Evolutionary conservation across 306 rosid genomes (phyloP), one percentile per base, ranked within the genome.

Genomic region (Heteromeles arbutifolia): DNA sequence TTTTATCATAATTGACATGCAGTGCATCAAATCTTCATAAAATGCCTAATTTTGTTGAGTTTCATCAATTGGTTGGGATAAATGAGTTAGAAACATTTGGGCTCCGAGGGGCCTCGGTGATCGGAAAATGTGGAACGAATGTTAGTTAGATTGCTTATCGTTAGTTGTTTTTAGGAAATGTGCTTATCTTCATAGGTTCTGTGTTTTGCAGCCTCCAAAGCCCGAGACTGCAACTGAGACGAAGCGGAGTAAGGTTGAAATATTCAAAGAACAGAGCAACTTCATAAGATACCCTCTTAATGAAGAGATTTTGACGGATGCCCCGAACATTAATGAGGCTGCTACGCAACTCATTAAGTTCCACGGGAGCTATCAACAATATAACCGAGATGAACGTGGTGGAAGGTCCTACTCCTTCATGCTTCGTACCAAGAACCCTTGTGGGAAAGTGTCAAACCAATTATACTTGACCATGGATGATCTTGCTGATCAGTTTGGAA

Each of bases 381-480:
- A 96, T 72, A 87, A 92, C 48, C 83, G 99, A 72, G 99, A 96
- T 3, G 99, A 92, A 56, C 92, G 99, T 21, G 97, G 98, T 29
- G 74, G 86, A 59, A 89, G 87, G 79, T 85, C 87, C 44, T 92
- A 96, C 82, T 92, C 99, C 0, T 96, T 96, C 41, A 96, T 96
- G 99, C 91, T 96, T 67, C 97, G 99, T 12, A 96, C 99, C 4
- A 96, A 96, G 84, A 96, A 92, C 75, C 98, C 99, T 10, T 89
- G 93, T 50, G 99, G 99, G 37, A 92, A 92, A 85, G 99, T 96
- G 70, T 76, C 99, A 4, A 96, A 92, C 71, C 80, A 78, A 41
- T 93, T 96, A 44, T 96, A 96, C 89, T 80, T 92, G 86, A 96
- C 99, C n/a, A 92, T 96, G 98, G 97, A 96, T 65, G 99, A 96